Conservation (phyloP, 495 filamentous ascomycete genomes). For the Hypomontagnella submonticulosa region DNA sequence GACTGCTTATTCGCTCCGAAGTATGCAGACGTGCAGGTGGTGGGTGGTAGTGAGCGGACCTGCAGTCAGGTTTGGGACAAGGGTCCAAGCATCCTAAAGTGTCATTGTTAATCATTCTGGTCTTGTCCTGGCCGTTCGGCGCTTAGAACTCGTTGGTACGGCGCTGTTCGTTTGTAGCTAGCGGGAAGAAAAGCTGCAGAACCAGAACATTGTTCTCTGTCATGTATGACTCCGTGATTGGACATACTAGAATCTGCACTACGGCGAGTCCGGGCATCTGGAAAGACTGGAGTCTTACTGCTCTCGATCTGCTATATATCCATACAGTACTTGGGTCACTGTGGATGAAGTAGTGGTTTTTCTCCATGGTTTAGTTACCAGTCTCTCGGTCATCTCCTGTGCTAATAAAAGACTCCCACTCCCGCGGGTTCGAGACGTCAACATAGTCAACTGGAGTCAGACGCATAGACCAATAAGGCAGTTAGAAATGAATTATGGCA, state of each 20-base stretch:
- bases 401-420: constrained; percentile 23
- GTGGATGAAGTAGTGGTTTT: constrained; percentile 11
- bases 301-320: constrained; percentile 21
- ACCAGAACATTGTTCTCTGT: constrained; percentile 22
- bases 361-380: constrained; percentile 28
- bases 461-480: constrained; percentile 11
- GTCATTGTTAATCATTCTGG: constrained; percentile 23
- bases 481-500: constrained; percentile 1
- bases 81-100: constrained; percentile 29
- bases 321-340: constrained; percentile 22
- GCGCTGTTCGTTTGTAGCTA: constrained; percentile 22
- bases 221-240: constrained; percentile 35
- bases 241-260: constrained; percentile 10
- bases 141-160: constrained; percentile 7
- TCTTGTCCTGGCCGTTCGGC: constrained; percentile 25
- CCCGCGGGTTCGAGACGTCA: constrained; percentile 17
- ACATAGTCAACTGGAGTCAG: constrained; percentile 10
- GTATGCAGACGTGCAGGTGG: constrained; percentile 15
- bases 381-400: constrained; percentile 37
- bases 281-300: constrained; percentile 26
- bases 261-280: constrained; percentile 34
- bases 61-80: constrained; percentile 32
- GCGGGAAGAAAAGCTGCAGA: constrained; percentile 16
- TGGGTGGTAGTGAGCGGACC: constrained; percentile 36
- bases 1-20: constrained; percentile 26